Conservation (phyloP, 176 grass and related monocot species). For the Dactylis glomerata region DNA sequence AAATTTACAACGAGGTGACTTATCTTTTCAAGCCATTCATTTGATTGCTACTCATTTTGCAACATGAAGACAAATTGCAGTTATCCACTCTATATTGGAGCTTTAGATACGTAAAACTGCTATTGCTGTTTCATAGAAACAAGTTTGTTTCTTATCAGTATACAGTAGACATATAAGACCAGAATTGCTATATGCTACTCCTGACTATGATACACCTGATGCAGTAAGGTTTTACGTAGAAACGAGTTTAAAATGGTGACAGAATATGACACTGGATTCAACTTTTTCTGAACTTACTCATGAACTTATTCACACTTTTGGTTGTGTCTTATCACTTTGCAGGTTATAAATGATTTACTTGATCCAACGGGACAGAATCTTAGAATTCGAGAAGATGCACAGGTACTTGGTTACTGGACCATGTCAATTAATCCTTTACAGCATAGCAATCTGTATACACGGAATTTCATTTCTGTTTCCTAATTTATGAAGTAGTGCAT, state of each 20-base stretch:
- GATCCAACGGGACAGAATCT: slow-evolving; percentile 96
- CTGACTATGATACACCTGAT: slow-evolving; percentile 23
- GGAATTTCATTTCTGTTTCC: not conserved
- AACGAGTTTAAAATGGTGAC: not conserved
- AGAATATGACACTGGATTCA: slow-evolving; percentile 15
- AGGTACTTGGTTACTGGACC: slow-evolving; percentile 42
- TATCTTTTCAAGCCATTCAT: slow-evolving; percentile 24
- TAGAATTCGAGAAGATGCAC: slow-evolving; percentile 91
- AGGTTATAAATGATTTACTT: slow-evolving; percentile 99
- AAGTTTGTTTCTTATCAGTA: slow-evolving; percentile 14
- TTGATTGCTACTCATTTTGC: slow-evolving; percentile 14
- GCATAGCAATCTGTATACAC: not conserved
- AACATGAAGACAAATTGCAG: not conserved
- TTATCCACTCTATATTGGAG: not conserved
- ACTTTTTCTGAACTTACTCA: not conserved
- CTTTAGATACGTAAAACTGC: slow-evolving; percentile 18
- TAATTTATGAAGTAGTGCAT: slow-evolving; percentile 12
- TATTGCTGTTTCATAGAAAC: not conserved
- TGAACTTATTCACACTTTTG: not conserved
- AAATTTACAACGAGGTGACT: slow-evolving; percentile 99
- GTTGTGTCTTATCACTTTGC: slow-evolving; percentile 32
- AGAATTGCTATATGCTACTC: not conserved
- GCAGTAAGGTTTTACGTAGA: not conserved
- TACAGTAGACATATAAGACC: not conserved
- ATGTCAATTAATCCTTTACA: not conserved